A percentile compares a stretch with the other conserved stretches of the same genome.
phyloP scores from a whole-genome alignment of 192 early-diverging fungal species.

The Phlyctochytrium bullatum region DNA sequence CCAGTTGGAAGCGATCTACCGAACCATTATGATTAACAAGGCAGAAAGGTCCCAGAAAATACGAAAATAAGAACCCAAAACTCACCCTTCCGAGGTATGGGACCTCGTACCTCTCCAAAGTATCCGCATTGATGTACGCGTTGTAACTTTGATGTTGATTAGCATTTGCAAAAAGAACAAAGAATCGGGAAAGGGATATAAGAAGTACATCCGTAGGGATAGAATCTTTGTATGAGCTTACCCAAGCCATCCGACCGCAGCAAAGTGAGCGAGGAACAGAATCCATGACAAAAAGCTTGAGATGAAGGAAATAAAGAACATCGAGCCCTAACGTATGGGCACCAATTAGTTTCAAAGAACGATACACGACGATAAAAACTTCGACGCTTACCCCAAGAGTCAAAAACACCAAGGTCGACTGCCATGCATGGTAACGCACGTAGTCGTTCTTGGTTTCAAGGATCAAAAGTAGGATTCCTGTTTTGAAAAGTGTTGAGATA shows the following conservation, averaged over 20 bases:
- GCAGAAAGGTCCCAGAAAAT: background rate
- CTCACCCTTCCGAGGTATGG: slow-evolving; percentile 61
- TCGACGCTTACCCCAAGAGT: slow-evolving; percentile 21
- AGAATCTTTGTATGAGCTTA: slow-evolving; percentile 40
- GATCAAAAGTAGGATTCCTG: slow-evolving; percentile 69
- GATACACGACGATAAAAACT: background rate
- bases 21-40: background rate
- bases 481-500: too few species aligned
- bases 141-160: slow-evolving; percentile 42
- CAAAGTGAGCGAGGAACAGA: slow-evolving; percentile 40
- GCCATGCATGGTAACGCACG: slow-evolving; percentile 67
- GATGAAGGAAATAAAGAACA: slow-evolving; percentile 39
- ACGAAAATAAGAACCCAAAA: background rate
- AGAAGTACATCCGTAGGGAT: too few species aligned
- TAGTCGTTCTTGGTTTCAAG: slow-evolving; percentile 76
- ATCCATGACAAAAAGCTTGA: slow-evolving; percentile 44
- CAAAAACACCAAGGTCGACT: slow-evolving; percentile 32
- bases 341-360: background rate
- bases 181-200: too few species aligned
- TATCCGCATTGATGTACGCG: slow-evolving; percentile 68
- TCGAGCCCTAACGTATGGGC: background rate
- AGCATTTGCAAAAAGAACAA: background rate
- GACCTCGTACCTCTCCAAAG: slow-evolving; percentile 67
- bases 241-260: slow-evolving; percentile 40
- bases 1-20: slow-evolving; percentile 55